Base-by-base conservation (phyloP, 2,329 filamentous ascomycete genomes). In the Arthrobotrys iridis region DNA sequence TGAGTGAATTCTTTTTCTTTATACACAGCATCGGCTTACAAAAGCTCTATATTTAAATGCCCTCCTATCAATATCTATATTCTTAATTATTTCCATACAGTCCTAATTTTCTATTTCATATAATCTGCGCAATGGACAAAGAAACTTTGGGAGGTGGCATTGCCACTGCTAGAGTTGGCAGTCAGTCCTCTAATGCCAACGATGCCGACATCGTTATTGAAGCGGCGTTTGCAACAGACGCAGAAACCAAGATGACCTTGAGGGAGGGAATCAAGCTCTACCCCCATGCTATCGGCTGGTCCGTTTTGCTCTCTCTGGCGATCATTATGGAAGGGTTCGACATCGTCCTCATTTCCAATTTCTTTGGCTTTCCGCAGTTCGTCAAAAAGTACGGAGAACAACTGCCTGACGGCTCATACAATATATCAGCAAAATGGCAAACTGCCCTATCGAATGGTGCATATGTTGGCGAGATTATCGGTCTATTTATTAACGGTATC, bases 201-300 rank as follows among this genome's bases (percentile, higher is more conserved):
- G 57, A 67, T 41, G 20, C 57, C 8, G 43, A 62, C 15, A 35
- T 74, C 26, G 15, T 67, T 18, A 43, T 46, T 28, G 70, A 74
- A 13, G 70, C 60, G 8, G 70, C 60, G 15, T 74, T 74, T 50
- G 70, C 70, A 30, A 67, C 62, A 15, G 70, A 74, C 6, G 70
- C 88, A 81, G 88, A 90, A 82, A 89, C 88, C 78, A 86, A 84
- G n/a, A 92, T 93, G 90, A 90, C 86, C 48, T 84, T 96, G 68
- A 80, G 87, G 46, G 72, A 76, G 37, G 72, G 64, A 28, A 62
- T 76, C 20, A 70, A 18, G 30, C 48, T 59, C 18, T 76, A 76
- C 24, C 72, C 72, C 35, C 84, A 85, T 43, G 84, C 84, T 15
- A 84, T 86, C 35, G 82, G 81, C 22, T 86, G 84, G 84, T 85